Conservation (phyloP, 352 stramenopile species). For the Thalassiosira oceanica region DNA sequence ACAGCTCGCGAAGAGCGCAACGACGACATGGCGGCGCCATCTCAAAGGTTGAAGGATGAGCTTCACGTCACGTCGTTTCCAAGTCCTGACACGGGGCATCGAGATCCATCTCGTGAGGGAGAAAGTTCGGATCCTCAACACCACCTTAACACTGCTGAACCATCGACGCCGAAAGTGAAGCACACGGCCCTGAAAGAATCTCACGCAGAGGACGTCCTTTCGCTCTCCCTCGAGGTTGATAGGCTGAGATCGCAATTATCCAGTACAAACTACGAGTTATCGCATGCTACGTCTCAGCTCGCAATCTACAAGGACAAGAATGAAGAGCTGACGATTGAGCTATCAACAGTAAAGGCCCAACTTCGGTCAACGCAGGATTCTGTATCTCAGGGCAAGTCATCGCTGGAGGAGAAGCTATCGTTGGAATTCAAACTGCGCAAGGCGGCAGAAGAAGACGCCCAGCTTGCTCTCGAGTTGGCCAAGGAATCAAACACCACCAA, state of each 20-base stretch:
- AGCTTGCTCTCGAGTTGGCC: slow-evolving; percentile 71
- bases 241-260: slow-evolving; percentile 16
- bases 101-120: no score
- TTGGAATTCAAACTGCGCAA: slow-evolving; percentile 12
- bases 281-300: slow-evolving; percentile 23
- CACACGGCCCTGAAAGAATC: slow-evolving; percentile 41
- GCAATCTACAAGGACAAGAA: slow-evolving; percentile 25
- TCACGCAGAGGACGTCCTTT: slow-evolving; percentile 67
- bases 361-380: slow-evolving; percentile 39
- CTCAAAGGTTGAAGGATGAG: no score
- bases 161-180: no score
- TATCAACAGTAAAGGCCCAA: slow-evolving; percentile 33
- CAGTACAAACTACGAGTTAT: slow-evolving; percentile 12
- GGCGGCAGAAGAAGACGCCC: slow-evolving; percentile 77
- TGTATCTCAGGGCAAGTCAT: slow-evolving; percentile 8
- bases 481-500: slow-evolving; percentile 59
- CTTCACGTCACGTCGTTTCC: no score
- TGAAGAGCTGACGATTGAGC: slow-evolving; percentile 36
- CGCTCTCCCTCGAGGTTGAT: slow-evolving; percentile 68
- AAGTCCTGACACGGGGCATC: no score
- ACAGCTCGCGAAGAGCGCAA: no score
- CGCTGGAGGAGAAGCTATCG: slow-evolving; percentile 42
- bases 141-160: no score
- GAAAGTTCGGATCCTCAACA: no score
- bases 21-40: no score